Conservation (phyloP, 164 flowering plant species). For the Magnolia officinalis region DNA sequence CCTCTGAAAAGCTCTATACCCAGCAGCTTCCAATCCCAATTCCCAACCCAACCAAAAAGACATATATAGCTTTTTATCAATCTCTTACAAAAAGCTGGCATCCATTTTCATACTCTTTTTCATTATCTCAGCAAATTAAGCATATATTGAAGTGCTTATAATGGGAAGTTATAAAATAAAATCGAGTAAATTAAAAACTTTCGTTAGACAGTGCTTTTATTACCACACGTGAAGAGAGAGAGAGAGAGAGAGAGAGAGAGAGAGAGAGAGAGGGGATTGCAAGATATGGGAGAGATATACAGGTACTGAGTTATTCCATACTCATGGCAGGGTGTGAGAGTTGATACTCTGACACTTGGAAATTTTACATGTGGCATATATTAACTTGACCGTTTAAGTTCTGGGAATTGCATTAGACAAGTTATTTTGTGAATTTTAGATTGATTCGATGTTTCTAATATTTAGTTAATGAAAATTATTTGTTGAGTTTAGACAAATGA, state of each 20-base stretch:
- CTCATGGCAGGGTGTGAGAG: too few relatives aligned
- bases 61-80: slow-evolving; percentile 13
- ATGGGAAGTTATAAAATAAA: not conserved
- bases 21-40: not conserved
- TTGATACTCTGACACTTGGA: too few relatives aligned
- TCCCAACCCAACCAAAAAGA: slow-evolving; percentile 22
- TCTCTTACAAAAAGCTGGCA: slow-evolving; percentile 10
- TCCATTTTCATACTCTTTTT: not conserved
- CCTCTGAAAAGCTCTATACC: slow-evolving; percentile 9
- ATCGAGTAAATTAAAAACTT: not conserved
- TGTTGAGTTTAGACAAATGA: too few relatives aligned
- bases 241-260: too few relatives aligned
- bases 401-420: too few relatives aligned
- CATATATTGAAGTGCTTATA: not conserved
- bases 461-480: too few relatives aligned
- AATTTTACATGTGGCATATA: too few relatives aligned
- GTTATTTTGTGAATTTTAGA: too few relatives aligned
- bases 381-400: too few relatives aligned
- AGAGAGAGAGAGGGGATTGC: not conserved
- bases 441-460: too few relatives aligned
- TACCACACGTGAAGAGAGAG: not conserved
- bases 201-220: not conserved
- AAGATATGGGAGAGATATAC: not conserved
- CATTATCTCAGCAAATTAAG: not conserved
- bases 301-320: not conserved